Evolutionary conservation across 352 stramenopile species (phyloP).

Genomic region (Sclerospora graminicola): DNA sequence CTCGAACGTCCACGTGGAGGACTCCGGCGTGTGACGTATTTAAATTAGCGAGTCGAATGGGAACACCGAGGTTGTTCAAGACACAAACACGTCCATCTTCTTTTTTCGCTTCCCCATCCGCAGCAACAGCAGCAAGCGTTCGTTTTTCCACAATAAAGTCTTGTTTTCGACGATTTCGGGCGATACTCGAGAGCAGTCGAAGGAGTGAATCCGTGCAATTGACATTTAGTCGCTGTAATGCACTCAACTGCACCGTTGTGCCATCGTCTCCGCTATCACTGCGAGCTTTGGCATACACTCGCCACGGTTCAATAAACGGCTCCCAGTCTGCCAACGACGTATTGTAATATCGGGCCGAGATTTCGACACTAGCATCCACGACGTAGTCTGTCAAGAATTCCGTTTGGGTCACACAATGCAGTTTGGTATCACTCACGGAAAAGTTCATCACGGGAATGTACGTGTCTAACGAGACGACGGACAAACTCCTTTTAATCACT

Average conservation of each 20-base stretch:
- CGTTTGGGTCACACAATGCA: slow-evolving; percentile 54
- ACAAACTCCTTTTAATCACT: slow-evolving; percentile 85
- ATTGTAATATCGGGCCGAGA: slow-evolving; percentile 85
- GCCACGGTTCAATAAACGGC: slow-evolving; percentile 80
- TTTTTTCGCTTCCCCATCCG: slow-evolving; percentile 75
- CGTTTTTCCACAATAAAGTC: slow-evolving; percentile 67
- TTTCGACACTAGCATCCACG: slow-evolving; percentile 66
- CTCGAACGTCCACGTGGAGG: slow-evolving; percentile 69
- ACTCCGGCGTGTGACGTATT: slow-evolving; percentile 78
- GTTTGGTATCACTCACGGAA: slow-evolving; percentile 73
- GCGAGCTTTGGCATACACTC: slow-evolving; percentile 54
- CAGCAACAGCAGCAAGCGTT: slow-evolving; percentile 60
- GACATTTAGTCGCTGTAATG: slow-evolving; percentile 77
- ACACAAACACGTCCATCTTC: slow-evolving; percentile 78
- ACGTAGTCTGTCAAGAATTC: slow-evolving; percentile 58
- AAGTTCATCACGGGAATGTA: slow-evolving; percentile 89
- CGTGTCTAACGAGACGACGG: slow-evolving; percentile 77
- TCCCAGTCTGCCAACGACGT: slow-evolving; percentile 82
- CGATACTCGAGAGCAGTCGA: slow-evolving; percentile 67
- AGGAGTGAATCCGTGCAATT: slow-evolving; percentile 82
- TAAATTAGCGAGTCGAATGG: slow-evolving; percentile 81
- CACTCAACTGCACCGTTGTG: slow-evolving; percentile 68
- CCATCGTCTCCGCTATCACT: slow-evolving; percentile 40
- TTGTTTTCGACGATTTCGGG: slow-evolving; percentile 63
- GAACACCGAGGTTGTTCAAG: slow-evolving; percentile 82